A percentile compares a stretch with the other conserved stretches of the same genome.
phyloP scores from a whole-genome alignment of 345 rosid genomes.

The Jatropha curcas region DNA sequence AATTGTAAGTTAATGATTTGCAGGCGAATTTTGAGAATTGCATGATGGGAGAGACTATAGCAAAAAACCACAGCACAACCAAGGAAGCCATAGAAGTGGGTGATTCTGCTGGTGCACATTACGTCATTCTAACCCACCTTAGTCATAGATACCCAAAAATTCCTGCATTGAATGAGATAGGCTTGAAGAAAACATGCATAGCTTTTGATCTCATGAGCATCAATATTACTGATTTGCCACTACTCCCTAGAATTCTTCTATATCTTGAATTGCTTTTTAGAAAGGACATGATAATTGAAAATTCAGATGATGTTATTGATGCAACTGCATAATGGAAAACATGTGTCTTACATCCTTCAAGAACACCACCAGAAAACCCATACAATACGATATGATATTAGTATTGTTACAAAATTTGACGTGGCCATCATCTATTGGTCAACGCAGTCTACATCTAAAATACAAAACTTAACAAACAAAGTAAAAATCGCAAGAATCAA shows the following conservation, averaged over 20 bases:
- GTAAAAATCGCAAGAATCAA: not conserved
- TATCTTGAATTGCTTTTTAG: conserved; percentile 73
- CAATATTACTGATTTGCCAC: conserved; percentile 73
- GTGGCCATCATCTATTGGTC: conserved; percentile 3
- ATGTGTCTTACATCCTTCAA: too few species aligned
- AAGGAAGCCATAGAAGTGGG: conserved; percentile 88
- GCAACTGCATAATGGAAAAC: not conserved
- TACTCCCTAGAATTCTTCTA: conserved; percentile 76
- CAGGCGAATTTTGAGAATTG: conserved; percentile 96
- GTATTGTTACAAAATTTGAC: too few species aligned
- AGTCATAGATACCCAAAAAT: conserved; percentile 95
- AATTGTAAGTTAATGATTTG: not conserved
- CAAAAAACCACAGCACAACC: conserved; percentile 93
- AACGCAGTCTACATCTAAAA: too few species aligned
- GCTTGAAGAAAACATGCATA: conserved; percentile 88
- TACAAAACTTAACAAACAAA: too few species aligned
- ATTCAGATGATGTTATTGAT: conserved; percentile 47
- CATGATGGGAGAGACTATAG: conserved; percentile 84
- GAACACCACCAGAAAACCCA: too few species aligned
- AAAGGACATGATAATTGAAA: conserved; percentile 65
- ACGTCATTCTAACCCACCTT: conserved; percentile 88
- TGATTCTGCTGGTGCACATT: conserved; percentile 56
- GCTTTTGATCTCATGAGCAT: conserved; percentile 96
- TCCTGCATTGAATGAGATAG: conserved; percentile 65
- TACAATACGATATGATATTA: too few species aligned